Base-by-base conservation (phyloP, 2,329 filamentous ascomycete species). In the Leptographium procerum region DNA sequence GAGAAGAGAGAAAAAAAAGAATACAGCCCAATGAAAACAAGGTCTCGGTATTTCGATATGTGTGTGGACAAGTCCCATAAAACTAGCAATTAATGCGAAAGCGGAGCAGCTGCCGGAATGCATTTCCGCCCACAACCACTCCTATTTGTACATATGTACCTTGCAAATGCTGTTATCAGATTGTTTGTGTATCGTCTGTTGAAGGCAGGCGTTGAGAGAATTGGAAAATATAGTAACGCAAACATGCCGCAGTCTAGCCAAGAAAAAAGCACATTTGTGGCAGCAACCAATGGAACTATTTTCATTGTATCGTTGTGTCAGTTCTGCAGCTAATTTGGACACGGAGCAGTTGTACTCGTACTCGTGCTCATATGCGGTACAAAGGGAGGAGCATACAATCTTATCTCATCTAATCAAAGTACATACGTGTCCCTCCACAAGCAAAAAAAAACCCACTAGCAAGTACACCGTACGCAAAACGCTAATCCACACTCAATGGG, bases 381-480 rank as follows among this genome's bases (percentile, higher is more conserved):
- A 47, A 24, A 24, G 24, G n/a, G 45, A 4, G 8, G 43, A 22
- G 43, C 19, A 29, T 24, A 28, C 16, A 50, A 58, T 58, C 56
- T 58, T 58, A 58, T 58, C 56, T 58, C 34, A 58, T 58, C 56
- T 58, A 58, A 58, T 58, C 51, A 29, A 29, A 51, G n/a, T n/a
- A 6, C 16, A 4, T 6, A 19, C 14, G 14, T 5, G 2, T 19
- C 19, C 40, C 8, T 36, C 34, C 10, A 14, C 13, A 26, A 31
- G 34, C 24, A 14, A 26, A 24, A 31, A 48, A 26, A 24, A 48
- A 4, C 24, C 45, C 22, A 13, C 11, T 11, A 9, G 24, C 45
- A 26, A 11, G 33, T 9, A 26, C 51, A 34, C 51, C 31, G 33
- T 36, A 52, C 33, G 11, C 47, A 50, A 14, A 50, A 11, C n/a